Evolutionary conservation across 2,329 filamentous ascomycete species (phyloP), one percentile per base, ranked within the genome.

Genomic region (Alternaria arbusti): DNA sequence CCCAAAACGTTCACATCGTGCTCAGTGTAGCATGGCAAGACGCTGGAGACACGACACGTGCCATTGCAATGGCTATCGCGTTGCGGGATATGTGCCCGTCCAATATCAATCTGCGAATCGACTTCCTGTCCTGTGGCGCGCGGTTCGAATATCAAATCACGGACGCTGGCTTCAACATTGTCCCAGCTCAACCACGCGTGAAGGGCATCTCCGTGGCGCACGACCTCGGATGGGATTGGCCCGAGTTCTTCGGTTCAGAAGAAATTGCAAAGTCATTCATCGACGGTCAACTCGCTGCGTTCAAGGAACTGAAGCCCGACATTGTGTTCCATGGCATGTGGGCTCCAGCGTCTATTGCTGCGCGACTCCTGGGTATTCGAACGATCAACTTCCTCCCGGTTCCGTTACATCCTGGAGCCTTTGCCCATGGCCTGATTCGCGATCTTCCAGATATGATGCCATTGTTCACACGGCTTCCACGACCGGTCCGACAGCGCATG

Each of bases 291-390:
- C 66, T 77, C 3, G 73, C 69, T 3, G 75, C 75, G 3, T 74
- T 77, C 57, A 64, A 54, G 11, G 65, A 73, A 12, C 43, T 77
- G 47, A 70, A 75, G 61, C 75, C 75, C 2, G 75, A 77, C n/a
- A 68, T 76, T 32, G 75, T 77, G 15, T 76, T 77, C 61, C 75
- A 77, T 54, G 75, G 75, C 23, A 77, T 77, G 75, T 77, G 74
- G 74, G 74, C 75, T 17, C 74, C 75, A 20, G 74, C 74, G 22
- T 75, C 72, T 15, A 68, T 77, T 13, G 74, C 75, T 56, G 75
- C 75, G 23, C 69, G 75, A 11, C 63, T 77, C 20, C 60, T 77
- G 2, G 71, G 70, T 5, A 77, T 77, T 43, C 69, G 71, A 9
- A 77, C 75, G 10, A 76, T 77, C 71, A 75, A 74, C 63, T 77